Evolutionary conservation across 257 asterid genomes (phyloP), one percentile per base, ranked within the genome.

Genomic region (Leptodermis oblonga): DNA sequence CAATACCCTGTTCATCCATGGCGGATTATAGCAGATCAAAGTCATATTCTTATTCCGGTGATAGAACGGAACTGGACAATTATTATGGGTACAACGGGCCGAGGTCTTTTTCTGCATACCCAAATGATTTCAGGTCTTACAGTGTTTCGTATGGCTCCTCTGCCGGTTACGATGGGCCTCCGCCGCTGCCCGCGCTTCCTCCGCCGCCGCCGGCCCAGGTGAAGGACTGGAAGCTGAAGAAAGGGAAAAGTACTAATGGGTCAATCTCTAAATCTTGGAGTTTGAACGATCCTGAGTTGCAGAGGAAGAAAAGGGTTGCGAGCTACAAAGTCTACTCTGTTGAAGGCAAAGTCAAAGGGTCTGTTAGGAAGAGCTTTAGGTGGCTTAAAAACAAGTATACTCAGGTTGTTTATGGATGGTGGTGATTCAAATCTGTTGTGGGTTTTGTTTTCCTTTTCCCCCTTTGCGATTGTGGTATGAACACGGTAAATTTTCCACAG

Each of bases 241-340:
- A 82, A 70, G 84, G 80, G 68, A 79, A 72, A 71, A 81, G 87
- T 78, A 65, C 63, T 9, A 65, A 55, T 31, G 82, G 86, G 34
- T 78, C 88, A 45, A 43, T 51, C 41, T 68, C 82, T 4, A 74
- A 74, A 22, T 73, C 85, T 0, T 90, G 97, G 92, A 75, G 81
- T 3, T 76, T 81, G 5, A 84, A 73, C 46, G 98, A 92, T 77
- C 88, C 98, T 0, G 98, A 90, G 76, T 81, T 90, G 34, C 96
- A 88, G 86, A 90, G 98, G 86, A 90, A 85, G 86, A 92, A 76
- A 59, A 86, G 98, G 63, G 96, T 92, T 33, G 97, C 97, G 25
- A 78, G 91, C 79, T 92, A 92, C 78, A 89, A 86, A 84, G 97
- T 78, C n/a, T 92, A 92, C 81, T 79, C 95, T 62, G 91, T 84